A percentile compares a stretch with the other conserved stretches of the same genome.
Evolutionary conservation across 139 green algal genomes (phyloP).

Genomic region (Chlorella sorokiniana): DNA sequence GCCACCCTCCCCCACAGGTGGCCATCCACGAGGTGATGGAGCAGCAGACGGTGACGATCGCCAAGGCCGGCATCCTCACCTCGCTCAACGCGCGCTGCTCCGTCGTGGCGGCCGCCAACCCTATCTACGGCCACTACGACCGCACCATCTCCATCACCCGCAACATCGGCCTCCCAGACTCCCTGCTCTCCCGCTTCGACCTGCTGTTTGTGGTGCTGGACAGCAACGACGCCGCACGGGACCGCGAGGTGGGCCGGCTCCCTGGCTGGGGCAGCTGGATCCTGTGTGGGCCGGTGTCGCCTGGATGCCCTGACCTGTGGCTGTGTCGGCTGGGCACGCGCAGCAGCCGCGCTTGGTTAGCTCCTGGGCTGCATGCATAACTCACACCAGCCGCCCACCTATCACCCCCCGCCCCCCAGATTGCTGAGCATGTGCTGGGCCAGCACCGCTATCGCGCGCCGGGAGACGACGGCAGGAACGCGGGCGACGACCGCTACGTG

Average conservation of each 20-base stretch:
- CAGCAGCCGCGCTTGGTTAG: background rate
- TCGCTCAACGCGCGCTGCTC: slow-evolving; percentile 94
- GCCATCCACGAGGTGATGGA: slow-evolving; percentile 99
- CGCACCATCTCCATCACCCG: slow-evolving; percentile 77
- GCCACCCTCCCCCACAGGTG: slow-evolving; percentile 38
- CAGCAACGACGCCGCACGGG: slow-evolving; percentile 76
- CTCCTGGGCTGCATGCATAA: background rate
- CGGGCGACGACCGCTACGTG: slow-evolving; percentile 45
- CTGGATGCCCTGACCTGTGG: background rate
- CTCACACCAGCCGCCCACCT: background rate
- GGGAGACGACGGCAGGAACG: slow-evolving; percentile 68
- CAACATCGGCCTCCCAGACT: slow-evolving; percentile 98
- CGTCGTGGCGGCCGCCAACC: slow-evolving; percentile 78
- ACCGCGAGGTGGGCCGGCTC: slow-evolving; percentile 70
- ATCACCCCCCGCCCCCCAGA: slow-evolving; percentile 45
- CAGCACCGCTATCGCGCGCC: slow-evolving; percentile 89
- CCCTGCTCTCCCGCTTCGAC: slow-evolving; percentile 97
- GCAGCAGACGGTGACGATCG: slow-evolving; percentile 98
- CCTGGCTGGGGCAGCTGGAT: background rate
- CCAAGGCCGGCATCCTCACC: slow-evolving; percentile 97
- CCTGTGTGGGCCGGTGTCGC: background rate
- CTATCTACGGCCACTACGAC: slow-evolving; percentile 65
- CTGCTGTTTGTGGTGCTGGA: slow-evolving; percentile 98
- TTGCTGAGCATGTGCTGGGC: slow-evolving; percentile 83
- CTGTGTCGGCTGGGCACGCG: no score